Evolutionary conservation across 345 rosid species (phyloP), one percentile per base, ranked within the genome.

Genomic region (Salix caprea): DNA sequence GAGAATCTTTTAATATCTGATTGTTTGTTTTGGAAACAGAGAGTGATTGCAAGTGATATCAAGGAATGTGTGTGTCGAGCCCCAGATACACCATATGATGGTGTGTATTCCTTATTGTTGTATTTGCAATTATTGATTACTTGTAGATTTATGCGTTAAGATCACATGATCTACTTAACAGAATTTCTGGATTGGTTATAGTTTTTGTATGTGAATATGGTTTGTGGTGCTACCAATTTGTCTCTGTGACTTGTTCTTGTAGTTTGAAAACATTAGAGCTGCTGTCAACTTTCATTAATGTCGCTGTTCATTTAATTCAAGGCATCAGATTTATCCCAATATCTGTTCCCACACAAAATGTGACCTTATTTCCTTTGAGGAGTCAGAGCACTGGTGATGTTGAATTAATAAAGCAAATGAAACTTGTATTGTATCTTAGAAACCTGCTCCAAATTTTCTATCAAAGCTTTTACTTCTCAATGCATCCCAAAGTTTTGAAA

Each of bases 51-150:
- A 67, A 88, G 97, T 85, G 99, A 96, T 83, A 92, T 96, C 87
- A 96, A 93, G 85, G 99, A 96, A 85, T 90, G 93, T 15, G 94
- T 96, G 28, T 96, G 97, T 69, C 91, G 99, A 46, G 99, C 96
- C 56, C 98, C 99, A 52, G 99, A 96, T 88, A 92, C 97, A 79
- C 94, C 96, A 32, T 96, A 93, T 83, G 98, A 96, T 81, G 98
- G 99, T 96, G 19, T 61, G 86, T 77, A 58, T 71, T 82, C 48
- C 54, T 74, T 75, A 23, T 60, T 9, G 18, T 54, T 48, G 28
- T 56, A 70, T 67, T 78, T 42, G 30, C 42, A 12, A 67, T 67
- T 28, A 19, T 32, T 54, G 60, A 66, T 60, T 77, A 61, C 40
- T 28, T 67, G 37, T 67, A 40, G 67, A 11, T 18, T 74, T 48